Evolutionary conservation across 345 rosid genomes (phyloP).

Genomic region (Microthlaspi erraticum): DNA sequence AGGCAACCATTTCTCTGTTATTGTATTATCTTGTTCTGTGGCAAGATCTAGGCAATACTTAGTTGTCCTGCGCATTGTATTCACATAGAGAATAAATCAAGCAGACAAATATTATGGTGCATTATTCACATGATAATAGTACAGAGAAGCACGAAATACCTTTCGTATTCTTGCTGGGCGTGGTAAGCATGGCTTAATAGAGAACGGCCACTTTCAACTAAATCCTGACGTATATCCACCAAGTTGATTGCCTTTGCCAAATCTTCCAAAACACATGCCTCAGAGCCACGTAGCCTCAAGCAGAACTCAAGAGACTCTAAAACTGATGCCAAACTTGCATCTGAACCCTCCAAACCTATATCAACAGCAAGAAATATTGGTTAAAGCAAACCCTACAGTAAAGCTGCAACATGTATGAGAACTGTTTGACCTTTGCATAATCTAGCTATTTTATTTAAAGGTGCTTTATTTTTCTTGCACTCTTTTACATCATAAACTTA

Average conservation of each 20-base stretch:
- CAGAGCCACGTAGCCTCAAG: constrained; percentile 90
- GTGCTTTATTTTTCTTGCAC: not conserved
- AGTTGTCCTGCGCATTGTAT: constrained; percentile 62
- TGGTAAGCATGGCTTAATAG: constrained; percentile 74
- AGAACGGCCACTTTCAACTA: constrained; percentile 83
- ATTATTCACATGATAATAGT: not conserved
- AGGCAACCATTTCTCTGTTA: constrained; percentile 85
- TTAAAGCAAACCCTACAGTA: not conserved
- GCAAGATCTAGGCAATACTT: constrained; percentile 75
- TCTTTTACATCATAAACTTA: not conserved
- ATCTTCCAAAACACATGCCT: constrained; percentile 86
- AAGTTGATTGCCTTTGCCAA: constrained; percentile 80
- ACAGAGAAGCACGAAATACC: constrained; percentile 47
- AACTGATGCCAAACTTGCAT: constrained; percentile 85
- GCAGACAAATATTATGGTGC: not conserved
- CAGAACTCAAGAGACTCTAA: constrained; percentile 87
- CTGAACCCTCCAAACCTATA: constrained; percentile 84
- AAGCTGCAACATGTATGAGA: not conserved
- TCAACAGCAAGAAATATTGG: constrained; percentile 4
- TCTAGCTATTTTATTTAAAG: not conserved
- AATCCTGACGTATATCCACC: constrained; percentile 76
- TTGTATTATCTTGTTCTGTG: constrained; percentile 73
- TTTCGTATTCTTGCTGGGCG: constrained; percentile 85
- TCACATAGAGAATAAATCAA: constrained; percentile 25
- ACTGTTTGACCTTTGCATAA: not conserved